phyloP scores from a whole-genome alignment of 73 alveolate species.

The Paraurostyla sp. region DNA sequence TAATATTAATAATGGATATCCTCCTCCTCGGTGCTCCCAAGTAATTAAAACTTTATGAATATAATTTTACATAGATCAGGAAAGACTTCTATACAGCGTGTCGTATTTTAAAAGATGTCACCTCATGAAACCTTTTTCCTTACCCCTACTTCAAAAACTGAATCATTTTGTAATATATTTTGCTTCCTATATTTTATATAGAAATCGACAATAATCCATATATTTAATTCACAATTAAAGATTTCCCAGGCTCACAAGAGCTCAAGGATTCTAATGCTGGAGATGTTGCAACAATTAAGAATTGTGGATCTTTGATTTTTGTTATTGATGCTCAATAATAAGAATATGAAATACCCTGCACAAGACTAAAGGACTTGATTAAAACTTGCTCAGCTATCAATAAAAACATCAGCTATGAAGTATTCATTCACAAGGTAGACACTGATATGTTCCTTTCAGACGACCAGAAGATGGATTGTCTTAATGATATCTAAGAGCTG shows the following conservation, averaged over 20 bases:
- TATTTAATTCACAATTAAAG: slow-evolving; percentile 90
- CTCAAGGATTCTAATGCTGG: slow-evolving; percentile 80
- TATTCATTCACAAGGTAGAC: slow-evolving; percentile 83
- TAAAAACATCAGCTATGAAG: slow-evolving; percentile 72
- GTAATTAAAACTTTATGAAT: neutral
- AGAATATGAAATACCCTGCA: slow-evolving; percentile 72
- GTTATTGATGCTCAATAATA: slow-evolving; percentile 94
- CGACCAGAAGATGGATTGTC: slow-evolving; percentile 76
- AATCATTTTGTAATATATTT: slow-evolving; percentile 64
- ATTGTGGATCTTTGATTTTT: slow-evolving; percentile 91
- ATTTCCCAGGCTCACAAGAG: slow-evolving; percentile 92
- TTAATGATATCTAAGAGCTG: slow-evolving; percentile 75
- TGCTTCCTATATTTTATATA: neutral
- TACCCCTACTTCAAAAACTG: slow-evolving; percentile 91
- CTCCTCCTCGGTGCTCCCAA: slow-evolving; percentile 67
- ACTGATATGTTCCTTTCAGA: slow-evolving; percentile 78
- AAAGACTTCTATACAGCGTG: slow-evolving; percentile 93
- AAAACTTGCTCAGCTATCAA: slow-evolving; percentile 48
- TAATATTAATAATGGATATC: slow-evolving; percentile 68
- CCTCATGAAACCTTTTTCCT: slow-evolving; percentile 93
- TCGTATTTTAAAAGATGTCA: slow-evolving; percentile 92
- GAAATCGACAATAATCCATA: slow-evolving; percentile 90
- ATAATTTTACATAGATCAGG: slow-evolving; percentile 69
- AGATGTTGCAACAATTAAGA: slow-evolving; percentile 82
- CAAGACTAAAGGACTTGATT: slow-evolving; percentile 66